Conservation (phyloP, 345 rosid genomes). For the Jatropha curcas region DNA sequence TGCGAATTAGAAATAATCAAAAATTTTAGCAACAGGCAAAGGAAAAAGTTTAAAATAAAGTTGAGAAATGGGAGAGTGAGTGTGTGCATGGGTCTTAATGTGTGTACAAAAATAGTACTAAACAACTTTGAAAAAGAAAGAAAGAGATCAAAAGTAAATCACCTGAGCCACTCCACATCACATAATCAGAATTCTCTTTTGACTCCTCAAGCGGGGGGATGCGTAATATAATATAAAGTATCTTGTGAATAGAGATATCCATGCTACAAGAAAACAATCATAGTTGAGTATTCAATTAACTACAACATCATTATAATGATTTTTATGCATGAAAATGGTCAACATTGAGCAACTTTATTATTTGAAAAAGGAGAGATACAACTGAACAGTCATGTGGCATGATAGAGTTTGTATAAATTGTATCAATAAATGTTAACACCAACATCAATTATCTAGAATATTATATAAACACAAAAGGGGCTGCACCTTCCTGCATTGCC, state of each 20-base stretch:
- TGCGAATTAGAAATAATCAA: conserved; percentile 22
- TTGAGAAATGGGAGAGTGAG: background rate
- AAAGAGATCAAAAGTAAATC: conserved; percentile 20
- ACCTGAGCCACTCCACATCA: conserved; percentile 93
- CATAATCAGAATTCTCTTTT: conserved; percentile 43
- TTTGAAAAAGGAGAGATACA: background rate
- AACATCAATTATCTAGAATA: background rate
- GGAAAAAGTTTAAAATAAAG: background rate
- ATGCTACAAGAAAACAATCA: conserved; percentile 41
- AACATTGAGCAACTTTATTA: background rate
- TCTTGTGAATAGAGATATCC: conserved; percentile 47
- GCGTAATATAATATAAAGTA: conserved; percentile 56
- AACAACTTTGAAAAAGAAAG: background rate
- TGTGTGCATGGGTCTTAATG: background rate
- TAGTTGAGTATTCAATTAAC: background rate
- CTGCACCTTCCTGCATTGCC: background rate
- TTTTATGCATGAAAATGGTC: background rate
- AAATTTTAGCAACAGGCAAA: background rate
- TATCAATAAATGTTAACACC: background rate
- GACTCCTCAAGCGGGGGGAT: conserved; percentile 50
- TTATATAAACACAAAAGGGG: background rate
- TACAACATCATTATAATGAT: background rate
- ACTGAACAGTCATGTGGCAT: background rate
- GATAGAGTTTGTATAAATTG: background rate
- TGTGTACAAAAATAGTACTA: background rate